Percentiles rank a stretch among this genome's conserved stretches.
phyloP scores from a whole-genome alignment of 2,329 filamentous ascomycete species.

The Diaporthe sp. region DNA sequence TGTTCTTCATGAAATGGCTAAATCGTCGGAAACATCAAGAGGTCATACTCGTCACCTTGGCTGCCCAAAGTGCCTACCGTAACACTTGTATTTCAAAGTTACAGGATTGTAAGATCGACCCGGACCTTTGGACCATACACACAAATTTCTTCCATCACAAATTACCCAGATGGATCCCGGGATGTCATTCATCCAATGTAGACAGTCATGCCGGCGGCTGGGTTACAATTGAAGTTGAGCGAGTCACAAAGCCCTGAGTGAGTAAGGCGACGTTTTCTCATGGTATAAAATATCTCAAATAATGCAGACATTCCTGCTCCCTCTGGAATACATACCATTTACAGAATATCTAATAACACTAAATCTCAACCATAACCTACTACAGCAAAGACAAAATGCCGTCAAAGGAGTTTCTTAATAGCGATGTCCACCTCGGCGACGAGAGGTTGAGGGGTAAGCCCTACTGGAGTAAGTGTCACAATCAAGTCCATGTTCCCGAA shows the following conservation, averaged over 20 bases:
- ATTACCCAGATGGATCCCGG: too few species aligned
- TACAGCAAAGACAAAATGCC: not conserved
- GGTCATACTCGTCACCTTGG: too few species aligned
- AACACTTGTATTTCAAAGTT: too few species aligned
- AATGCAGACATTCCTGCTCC: not conserved
- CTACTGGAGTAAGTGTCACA: conserved; percentile 5
- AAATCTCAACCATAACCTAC: not conserved
- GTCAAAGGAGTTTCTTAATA: not conserved
- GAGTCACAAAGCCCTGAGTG: not conserved
- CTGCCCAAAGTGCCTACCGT: not conserved
- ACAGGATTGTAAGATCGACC: not conserved
- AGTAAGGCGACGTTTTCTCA: not conserved
- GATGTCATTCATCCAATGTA: not conserved
- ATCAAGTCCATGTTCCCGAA: not conserved
- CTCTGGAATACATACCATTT: too few species aligned
- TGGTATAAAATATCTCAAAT: not conserved
- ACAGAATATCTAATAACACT: not conserved
- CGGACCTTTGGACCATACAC: not conserved
- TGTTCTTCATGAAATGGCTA: too few species aligned
- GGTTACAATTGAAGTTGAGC: not conserved
- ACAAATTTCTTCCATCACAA: not conserved
- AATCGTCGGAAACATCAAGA: not conserved
- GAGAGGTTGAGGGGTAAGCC: too few species aligned
- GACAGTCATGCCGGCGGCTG: not conserved
- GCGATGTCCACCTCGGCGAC: not conserved